Evolutionary conservation across 2,329 filamentous ascomycete genomes (phyloP), one percentile per base, ranked within the genome.

Genomic region (Fusarium paranaense): DNA sequence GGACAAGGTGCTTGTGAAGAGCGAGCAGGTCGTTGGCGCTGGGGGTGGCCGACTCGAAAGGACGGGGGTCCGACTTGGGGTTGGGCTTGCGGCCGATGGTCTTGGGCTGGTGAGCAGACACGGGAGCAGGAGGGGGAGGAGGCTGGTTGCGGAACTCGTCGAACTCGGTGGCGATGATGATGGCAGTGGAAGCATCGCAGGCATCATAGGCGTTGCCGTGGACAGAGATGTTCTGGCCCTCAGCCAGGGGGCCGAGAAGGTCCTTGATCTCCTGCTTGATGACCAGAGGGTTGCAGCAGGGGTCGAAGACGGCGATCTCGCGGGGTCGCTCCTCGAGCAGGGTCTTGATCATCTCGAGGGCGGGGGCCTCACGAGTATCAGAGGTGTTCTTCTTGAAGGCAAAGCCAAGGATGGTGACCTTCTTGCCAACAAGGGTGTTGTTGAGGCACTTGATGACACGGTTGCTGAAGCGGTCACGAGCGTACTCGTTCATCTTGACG

Each of bases 321-420:
- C 84, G 85, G 0, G 91, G 90, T 32, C 87, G 86, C 79, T 95
- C 92, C 70, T 91, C 88, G 11, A 93, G 84, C 22, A 95, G 84
- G 14, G 87, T 87, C 72, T 88, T 89, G 81, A 94, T 90, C 72
- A 94, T 89, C 74, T 91, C 90, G 25, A 94, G 86, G 0, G 92
- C 91, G 0, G 92, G 90, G 50, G 90, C 91, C 80, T 95, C 93
- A 40, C 93, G 88, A 6, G 92, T 93, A 79, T 95, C 93, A 25
- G 89, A 90, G 0, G 93, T 95, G 81, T 94, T 89, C 83, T 94
- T 93, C 86, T 96, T 95, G 84, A 94, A 95, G 10, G 93, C 91
- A 75, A 92, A 95, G 5, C 94, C 94, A 7, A 95, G 87, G 3
- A 95, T 85, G 4, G 91, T 88, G 16, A 95, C 85, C 83, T 93